Evolutionary conservation across 306 rosid species (phyloP).

Genomic region (Trichosanthes cucumerina): DNA sequence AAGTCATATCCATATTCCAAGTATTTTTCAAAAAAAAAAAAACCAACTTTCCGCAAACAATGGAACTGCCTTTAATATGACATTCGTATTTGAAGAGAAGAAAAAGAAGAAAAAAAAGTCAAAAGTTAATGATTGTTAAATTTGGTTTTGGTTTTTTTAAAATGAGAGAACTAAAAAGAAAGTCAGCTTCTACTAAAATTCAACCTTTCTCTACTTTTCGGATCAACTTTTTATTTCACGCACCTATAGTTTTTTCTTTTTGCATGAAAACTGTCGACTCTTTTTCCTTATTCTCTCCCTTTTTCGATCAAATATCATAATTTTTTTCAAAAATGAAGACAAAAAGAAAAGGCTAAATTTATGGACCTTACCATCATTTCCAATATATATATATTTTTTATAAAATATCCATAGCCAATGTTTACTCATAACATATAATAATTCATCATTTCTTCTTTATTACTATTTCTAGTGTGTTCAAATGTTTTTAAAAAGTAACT

Average conservation of each 20-base stretch:
- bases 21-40: no score
- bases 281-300: neutral
- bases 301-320: neutral
- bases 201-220: neutral
- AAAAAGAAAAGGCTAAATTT: neutral
- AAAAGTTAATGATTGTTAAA: neutral
- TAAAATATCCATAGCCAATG: neutral
- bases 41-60: neutral
- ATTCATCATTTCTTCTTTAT: neutral
- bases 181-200: neutral
- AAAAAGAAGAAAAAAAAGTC: neutral
- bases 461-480: neutral
- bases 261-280: neutral
- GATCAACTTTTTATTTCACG: neutral
- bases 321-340: neutral
- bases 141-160: neutral
- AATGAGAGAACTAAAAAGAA: neutral
- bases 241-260: neutral
- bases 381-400: no score
- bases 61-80: neutral
- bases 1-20: no score
- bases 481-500: no score
- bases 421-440: neutral
- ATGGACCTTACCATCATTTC: neutral
- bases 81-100: neutral